Percentiles rank a stretch among this genome's conserved stretches.
Evolutionary conservation across 371 early-diverging fungal genomes (phyloP).

Genomic region (Mortierella sp.): DNA sequence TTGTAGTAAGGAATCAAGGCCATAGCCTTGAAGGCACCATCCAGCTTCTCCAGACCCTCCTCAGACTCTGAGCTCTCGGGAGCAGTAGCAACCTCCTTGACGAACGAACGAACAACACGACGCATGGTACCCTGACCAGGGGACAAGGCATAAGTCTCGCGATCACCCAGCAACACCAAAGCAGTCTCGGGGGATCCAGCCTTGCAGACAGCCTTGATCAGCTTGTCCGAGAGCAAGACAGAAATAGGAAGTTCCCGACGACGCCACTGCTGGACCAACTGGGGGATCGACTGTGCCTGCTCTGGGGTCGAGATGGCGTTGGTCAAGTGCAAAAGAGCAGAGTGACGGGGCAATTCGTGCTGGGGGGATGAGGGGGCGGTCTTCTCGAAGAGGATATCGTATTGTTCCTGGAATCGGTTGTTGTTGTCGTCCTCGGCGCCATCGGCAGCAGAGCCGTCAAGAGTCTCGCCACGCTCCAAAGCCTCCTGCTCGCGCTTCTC

Average conservation of each 20-base stretch:
- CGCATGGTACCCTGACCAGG: slow-evolving; percentile 49
- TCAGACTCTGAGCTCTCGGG: slow-evolving; percentile 19
- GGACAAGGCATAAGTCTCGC: slow-evolving; percentile 56
- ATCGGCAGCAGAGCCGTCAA: slow-evolving; percentile 10
- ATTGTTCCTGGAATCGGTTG: slow-evolving; percentile 36
- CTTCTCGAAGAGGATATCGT: slow-evolving; percentile 24
- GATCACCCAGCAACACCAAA: slow-evolving; percentile 58
- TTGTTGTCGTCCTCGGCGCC: not conserved
- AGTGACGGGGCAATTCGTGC: slow-evolving; percentile 45
- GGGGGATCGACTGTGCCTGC: slow-evolving; percentile 46
- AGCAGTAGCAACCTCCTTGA: slow-evolving; percentile 31
- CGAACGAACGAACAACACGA: slow-evolving; percentile 45
- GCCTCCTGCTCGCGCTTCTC: slow-evolving; percentile 54
- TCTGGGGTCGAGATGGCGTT: slow-evolving; percentile 27
- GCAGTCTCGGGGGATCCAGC: slow-evolving; percentile 57
- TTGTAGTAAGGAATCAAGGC: slow-evolving; percentile 56
- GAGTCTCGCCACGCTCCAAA: slow-evolving; percentile 29
- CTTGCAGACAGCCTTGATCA: slow-evolving; percentile 50
- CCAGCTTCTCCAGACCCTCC: slow-evolving; percentile 46
- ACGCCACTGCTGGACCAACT: slow-evolving; percentile 61
- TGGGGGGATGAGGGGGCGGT: slow-evolving; percentile 21
- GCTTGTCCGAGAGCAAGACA: slow-evolving; percentile 29
- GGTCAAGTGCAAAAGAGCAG: slow-evolving; percentile 37
- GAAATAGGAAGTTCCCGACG: slow-evolving; percentile 55
- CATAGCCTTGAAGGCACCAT: slow-evolving; percentile 53